A percentile compares a stretch with the other conserved stretches of the same genome.
Conservation (phyloP, 345 rosid genomes). For the Alliaria petiolata region DNA sequence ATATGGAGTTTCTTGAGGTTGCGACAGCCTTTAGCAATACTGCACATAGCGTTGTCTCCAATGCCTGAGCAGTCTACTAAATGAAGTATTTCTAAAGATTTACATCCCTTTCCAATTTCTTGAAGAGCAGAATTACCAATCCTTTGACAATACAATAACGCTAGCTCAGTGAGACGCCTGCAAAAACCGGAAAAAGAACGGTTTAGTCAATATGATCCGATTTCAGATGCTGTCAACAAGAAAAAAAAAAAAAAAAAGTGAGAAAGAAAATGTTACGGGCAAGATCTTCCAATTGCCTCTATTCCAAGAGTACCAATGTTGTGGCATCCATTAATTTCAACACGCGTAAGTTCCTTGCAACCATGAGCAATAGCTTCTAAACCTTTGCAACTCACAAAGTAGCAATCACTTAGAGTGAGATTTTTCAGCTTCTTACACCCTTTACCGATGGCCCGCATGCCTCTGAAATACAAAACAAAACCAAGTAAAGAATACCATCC, state of each 20-base stretch:
- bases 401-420: conserved; percentile 78
- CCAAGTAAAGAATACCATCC: conserved; percentile 13
- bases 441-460: conserved; percentile 61
- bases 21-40: conserved; percentile 79
- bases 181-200: conserved; percentile 1
- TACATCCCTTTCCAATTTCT: conserved; percentile 80
- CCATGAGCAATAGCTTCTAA: conserved; percentile 77
- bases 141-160: conserved; percentile 83
- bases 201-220: background rate
- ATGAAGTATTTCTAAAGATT: conserved; percentile 71
- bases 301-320: conserved; percentile 77
- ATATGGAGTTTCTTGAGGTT: conserved; percentile 86
- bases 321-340: conserved; percentile 93
- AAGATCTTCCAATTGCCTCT: conserved; percentile 75
- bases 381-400: conserved; percentile 68
- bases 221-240: background rate
- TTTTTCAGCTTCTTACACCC: conserved; percentile 79
- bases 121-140: conserved; percentile 61
- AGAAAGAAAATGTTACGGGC: conserved; percentile 50
- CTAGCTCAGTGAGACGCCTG: conserved; percentile 78
- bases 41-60: conserved; percentile 74
- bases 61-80: conserved; percentile 82
- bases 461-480: conserved; percentile 51
- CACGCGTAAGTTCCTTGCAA: conserved; percentile 72
- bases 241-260: too few species aligned